Evolutionary conservation across 352 stramenopile species (phyloP).

Genomic region (Globisporangium perplexum): DNA sequence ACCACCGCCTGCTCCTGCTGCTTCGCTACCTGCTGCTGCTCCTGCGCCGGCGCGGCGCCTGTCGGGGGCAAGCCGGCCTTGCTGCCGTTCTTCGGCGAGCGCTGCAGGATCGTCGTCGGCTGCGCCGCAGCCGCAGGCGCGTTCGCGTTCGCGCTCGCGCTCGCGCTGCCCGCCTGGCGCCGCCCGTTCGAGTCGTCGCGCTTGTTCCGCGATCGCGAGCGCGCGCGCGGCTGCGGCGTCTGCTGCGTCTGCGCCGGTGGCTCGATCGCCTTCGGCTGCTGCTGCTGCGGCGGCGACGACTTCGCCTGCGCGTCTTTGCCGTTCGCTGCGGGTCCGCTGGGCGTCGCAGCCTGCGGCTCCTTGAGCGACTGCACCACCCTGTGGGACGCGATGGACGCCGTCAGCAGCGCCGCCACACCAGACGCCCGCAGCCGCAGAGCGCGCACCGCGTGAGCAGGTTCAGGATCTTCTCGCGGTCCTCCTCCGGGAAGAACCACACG

Average conservation of each 20-base stretch:
- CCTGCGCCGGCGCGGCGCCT: slow-evolving; percentile 1
- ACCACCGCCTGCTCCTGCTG: slow-evolving; percentile 21
- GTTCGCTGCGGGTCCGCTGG: slow-evolving; percentile 12
- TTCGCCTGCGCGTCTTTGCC: slow-evolving; percentile 14
- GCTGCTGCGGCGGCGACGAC: slow-evolving; percentile 19
- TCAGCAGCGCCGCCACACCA: not conserved
- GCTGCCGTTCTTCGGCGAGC: slow-evolving; percentile 27
- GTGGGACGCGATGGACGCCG: not conserved
- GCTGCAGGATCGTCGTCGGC: slow-evolving; percentile 65
- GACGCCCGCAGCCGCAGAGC: not conserved
- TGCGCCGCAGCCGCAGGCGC: slow-evolving; percentile 1
- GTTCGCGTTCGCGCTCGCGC: slow-evolving; percentile 4
- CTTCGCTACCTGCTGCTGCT: slow-evolving; percentile 9
- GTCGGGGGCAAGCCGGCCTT: slow-evolving; percentile 16
- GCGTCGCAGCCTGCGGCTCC: slow-evolving; percentile 20
- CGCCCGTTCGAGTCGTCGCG: slow-evolving; percentile 40
- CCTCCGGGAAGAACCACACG: slow-evolving; percentile 85
- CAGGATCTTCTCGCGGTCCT: slow-evolving; percentile 77
- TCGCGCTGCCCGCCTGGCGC: slow-evolving; percentile 12
- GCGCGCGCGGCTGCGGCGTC: slow-evolving; percentile 27
- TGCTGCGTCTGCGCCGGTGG: slow-evolving; percentile 11
- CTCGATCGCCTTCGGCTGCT: slow-evolving; percentile 19
- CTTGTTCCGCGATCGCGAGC: slow-evolving; percentile 50
- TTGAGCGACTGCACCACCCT: slow-evolving; percentile 66
- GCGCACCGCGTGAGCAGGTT: slow-evolving; percentile 59